Evolutionary conservation across 495 filamentous ascomycete genomes (phyloP).

Genomic region (Podospora bellae-mahoneyi): DNA sequence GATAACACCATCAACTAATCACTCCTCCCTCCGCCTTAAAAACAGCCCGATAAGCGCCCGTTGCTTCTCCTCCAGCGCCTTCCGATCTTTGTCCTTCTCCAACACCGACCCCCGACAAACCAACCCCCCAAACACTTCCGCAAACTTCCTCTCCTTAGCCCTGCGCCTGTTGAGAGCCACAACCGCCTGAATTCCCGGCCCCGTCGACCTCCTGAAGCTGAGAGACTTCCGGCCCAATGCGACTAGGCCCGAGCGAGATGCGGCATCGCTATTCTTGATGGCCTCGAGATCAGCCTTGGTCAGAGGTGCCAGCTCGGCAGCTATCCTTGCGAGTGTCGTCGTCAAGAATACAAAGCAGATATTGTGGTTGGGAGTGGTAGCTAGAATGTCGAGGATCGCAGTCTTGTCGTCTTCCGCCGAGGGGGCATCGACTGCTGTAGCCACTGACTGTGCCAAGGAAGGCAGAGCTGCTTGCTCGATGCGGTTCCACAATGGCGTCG

Average conservation of each 20-base stretch:
- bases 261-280: constrained; percentile 6
- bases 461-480: constrained; percentile 60
- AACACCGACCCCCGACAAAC: constrained; percentile 42
- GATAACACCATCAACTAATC: not conserved
- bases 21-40: constrained; percentile 27
- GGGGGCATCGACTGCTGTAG: not conserved
- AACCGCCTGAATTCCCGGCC: constrained; percentile 27
- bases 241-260: constrained; percentile 22
- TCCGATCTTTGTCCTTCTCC: constrained; percentile 47
- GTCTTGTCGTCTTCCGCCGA: constrained; percentile 60
- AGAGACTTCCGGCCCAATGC: constrained; percentile 36
- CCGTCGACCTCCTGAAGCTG: constrained; percentile 39
- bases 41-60: constrained; percentile 42
- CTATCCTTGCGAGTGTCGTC: constrained; percentile 60
- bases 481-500: constrained; percentile 61
- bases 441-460: not conserved
- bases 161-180: constrained; percentile 38
- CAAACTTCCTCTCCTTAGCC: constrained; percentile 42
- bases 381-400: constrained; percentile 69
- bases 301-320: constrained; percentile 46
- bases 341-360: constrained; percentile 84
- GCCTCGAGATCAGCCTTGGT: constrained; percentile 36
- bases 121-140: constrained; percentile 47
- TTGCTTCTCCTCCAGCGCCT: constrained; percentile 45
- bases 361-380: constrained; percentile 68